Percentiles rank a stretch among this genome's conserved stretches.
Evolutionary conservation across 306 rosid genomes (phyloP).

Genomic region (Glycyrrhiza uralensis): DNA sequence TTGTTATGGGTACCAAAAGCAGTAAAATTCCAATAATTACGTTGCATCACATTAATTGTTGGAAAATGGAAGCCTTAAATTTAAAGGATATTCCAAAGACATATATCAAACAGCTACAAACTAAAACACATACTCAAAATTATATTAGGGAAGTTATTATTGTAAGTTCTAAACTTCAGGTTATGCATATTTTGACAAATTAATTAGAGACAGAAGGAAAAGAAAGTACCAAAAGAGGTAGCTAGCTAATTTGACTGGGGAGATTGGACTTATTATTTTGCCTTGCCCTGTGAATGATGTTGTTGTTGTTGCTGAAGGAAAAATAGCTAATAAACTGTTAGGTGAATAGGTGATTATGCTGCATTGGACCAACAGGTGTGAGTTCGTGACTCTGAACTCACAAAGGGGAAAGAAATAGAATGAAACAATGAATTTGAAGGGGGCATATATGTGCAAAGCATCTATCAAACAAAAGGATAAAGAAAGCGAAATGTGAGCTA

Average conservation of each 20-base stretch:
- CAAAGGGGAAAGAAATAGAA: background rate
- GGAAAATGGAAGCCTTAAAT: background rate
- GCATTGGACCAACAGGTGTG: background rate
- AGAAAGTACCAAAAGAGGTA: background rate
- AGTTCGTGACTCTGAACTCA: background rate
- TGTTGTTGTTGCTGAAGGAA: background rate
- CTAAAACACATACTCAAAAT: too few species aligned
- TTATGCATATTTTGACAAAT: background rate
- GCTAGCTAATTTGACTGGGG: background rate
- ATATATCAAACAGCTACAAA: background rate
- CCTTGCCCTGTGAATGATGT: background rate
- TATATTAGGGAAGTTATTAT: too few species aligned
- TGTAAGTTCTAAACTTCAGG: background rate
- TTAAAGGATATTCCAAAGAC: background rate
- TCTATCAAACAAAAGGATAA: constrained; percentile 26
- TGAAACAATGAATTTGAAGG: constrained; percentile 17
- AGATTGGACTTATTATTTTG: constrained; percentile 4
- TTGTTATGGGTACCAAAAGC: background rate
- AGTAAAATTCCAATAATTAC: background rate
- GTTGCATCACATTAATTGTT: background rate
- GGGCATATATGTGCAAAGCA: background rate
- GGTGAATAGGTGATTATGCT: background rate
- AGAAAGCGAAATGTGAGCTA: constrained; percentile 40
- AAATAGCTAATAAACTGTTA: background rate
- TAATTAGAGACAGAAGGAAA: background rate